A percentile compares a stretch with the other conserved stretches of the same genome.
These are phyloP conservation scores for Xylaria castorea DNA, from an alignment of 495 filamentous ascomycete genomes.

Conservation along the genomic window DNA sequence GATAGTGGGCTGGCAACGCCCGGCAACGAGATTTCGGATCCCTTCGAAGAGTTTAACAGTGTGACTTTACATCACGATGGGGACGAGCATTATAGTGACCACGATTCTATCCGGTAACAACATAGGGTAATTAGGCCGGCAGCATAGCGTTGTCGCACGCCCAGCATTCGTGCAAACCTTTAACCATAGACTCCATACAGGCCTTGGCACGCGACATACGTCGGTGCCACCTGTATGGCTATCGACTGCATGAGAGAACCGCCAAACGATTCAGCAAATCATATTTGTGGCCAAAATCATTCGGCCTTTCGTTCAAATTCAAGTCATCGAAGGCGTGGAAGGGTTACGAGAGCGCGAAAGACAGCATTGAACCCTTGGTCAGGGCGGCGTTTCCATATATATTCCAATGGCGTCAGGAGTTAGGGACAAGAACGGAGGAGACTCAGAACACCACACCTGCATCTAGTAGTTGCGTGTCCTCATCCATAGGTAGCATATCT, in stretches of 20 bases:
- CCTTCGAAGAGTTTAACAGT: constrained; percentile 98
- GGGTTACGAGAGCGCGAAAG: constrained; percentile 20
- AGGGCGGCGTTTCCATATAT: constrained; percentile 20
- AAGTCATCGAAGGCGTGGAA: not conserved
- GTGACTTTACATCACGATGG: constrained; percentile 98
- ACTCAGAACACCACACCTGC: constrained; percentile 16
- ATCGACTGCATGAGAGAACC: constrained; percentile 16
- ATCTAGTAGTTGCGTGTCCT: constrained; percentile 22
- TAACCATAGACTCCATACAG: constrained; percentile 10
- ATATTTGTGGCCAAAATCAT: not conserved
- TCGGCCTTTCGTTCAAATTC: not conserved
- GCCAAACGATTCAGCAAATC: not conserved
- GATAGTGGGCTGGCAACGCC: constrained; percentile 87
- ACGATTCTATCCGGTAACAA: constrained; percentile 33
- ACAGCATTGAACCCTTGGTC: constrained; percentile 24
- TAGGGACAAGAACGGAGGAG: constrained; percentile 5
- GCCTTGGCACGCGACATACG: not conserved
- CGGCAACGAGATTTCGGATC: constrained; percentile 83
- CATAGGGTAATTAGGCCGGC: constrained; percentile 24
- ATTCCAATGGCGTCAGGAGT: constrained; percentile 24
- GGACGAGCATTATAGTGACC: constrained; percentile 61
- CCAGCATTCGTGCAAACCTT: not conserved
- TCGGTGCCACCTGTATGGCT: constrained; percentile 15
- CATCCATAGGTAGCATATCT: constrained; percentile 28
- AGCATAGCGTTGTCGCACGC: not conserved